phyloP scores from a whole-genome alignment of 2,329 filamentous ascomycete species.

The Xylaria hypoxylon region DNA sequence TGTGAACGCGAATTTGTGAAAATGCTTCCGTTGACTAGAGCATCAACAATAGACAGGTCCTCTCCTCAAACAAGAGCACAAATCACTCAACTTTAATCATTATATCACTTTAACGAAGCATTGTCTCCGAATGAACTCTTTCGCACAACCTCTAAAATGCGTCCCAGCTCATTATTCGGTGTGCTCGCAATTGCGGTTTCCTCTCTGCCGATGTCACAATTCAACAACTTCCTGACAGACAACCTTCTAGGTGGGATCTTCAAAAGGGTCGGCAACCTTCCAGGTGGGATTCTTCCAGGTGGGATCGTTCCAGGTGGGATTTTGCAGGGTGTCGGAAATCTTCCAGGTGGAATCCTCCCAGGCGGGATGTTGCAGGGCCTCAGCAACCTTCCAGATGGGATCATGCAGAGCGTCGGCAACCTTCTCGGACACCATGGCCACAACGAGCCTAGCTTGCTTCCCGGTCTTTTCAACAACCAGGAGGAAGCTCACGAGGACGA shows the following conservation, averaged over 20 bases:
- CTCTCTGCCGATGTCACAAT: conserved; percentile 35
- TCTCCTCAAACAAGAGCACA: background rate
- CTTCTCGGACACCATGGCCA: background rate
- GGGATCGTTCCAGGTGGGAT: no score
- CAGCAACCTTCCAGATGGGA: conserved; percentile 26
- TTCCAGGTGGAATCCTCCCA: conserved; percentile 34
- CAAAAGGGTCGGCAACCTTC: conserved; percentile 29
- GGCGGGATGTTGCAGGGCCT: no score
- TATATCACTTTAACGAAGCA: conserved; percentile 1
- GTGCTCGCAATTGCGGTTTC: conserved; percentile 33
- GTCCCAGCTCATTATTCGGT: conserved; percentile 37
- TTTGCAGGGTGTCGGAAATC: no score
- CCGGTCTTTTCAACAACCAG: conserved; percentile 18
- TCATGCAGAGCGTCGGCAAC: conserved; percentile 2
- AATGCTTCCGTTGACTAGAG: background rate
- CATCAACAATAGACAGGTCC: background rate
- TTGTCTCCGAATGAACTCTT: background rate
- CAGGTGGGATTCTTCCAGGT: no score
- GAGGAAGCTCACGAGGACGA: background rate
- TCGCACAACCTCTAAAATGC: conserved; percentile 41
- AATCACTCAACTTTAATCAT: background rate
- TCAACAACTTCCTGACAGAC: conserved; percentile 22
- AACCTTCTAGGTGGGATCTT: conserved; percentile 32
- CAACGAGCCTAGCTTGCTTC: background rate
- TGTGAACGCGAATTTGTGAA: background rate